These are phyloP conservation scores for Pyrus betulifolia DNA, from an alignment of 306 rosid species.

Conservation along the genomic window DNA sequence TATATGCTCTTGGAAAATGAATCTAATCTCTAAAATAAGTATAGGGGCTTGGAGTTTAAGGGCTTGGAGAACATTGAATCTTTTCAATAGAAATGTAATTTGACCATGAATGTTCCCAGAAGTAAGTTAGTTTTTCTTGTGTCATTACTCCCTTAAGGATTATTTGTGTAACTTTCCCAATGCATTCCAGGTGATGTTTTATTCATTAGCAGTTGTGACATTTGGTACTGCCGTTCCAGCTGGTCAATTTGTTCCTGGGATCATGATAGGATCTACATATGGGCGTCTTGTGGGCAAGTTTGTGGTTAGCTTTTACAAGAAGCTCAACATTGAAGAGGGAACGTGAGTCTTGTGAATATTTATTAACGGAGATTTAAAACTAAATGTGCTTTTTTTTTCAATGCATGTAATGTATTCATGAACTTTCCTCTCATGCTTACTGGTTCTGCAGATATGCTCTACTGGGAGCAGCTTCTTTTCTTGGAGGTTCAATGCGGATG, in stretches of 20 bases:
- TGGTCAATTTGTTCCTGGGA: constrained; percentile 97
- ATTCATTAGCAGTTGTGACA: constrained; percentile 81
- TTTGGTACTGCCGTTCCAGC: constrained; percentile 98
- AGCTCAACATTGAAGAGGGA: constrained; percentile 95
- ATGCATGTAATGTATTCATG: background rate
- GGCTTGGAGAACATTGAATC: background rate
- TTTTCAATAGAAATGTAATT: background rate
- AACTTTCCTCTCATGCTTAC: constrained; percentile 7
- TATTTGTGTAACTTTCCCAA: constrained; percentile 3
- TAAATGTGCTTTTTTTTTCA: background rate
- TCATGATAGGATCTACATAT: constrained; percentile 94
- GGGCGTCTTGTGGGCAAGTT: constrained; percentile 96
- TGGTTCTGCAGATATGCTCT: constrained; percentile 74
- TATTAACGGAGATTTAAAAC: background rate
- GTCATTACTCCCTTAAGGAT: constrained; percentile 2
- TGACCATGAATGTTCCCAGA: background rate
- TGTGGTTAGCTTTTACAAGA: constrained; percentile 78
- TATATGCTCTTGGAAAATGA: background rate
- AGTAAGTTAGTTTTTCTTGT: too few species aligned
- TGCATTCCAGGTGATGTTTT: constrained; percentile 81
- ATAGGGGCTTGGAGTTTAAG: background rate
- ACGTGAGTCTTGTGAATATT: constrained; percentile 50
- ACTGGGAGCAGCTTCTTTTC: constrained; percentile 98
- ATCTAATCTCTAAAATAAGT: background rate
- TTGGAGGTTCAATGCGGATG: constrained; percentile 98